Evolutionary conservation across 2,329 filamentous ascomycete species (phyloP).

Genomic region (Cytospora piceae): DNA sequence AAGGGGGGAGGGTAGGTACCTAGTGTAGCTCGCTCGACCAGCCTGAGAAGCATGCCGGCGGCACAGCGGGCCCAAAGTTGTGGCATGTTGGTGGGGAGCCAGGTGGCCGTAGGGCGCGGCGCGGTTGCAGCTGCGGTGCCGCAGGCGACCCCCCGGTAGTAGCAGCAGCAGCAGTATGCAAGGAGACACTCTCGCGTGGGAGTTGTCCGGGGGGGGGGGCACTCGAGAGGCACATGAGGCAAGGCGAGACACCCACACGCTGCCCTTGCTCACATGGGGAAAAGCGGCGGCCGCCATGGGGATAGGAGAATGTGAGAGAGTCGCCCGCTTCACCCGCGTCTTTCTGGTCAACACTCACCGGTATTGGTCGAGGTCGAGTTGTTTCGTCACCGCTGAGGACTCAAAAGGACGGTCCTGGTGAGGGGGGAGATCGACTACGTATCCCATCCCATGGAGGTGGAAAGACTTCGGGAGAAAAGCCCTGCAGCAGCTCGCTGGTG

Average conservation of each 20-base stretch:
- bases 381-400: not conserved
- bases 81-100: conserved; percentile 14
- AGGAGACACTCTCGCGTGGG: conserved; percentile 1
- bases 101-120: conserved; percentile 17
- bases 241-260: not conserved
- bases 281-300: not conserved
- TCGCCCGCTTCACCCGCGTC: not conserved
- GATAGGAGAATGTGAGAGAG: too few species aligned
- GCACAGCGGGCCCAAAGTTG: not conserved
- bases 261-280: not conserved
- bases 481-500: not conserved
- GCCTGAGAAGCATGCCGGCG: not conserved
- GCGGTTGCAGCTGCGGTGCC: not conserved
- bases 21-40: not conserved
- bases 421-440: not conserved
- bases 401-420: not conserved
- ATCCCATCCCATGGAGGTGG: not conserved
- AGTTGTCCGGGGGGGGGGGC: not conserved
- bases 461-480: not conserved
- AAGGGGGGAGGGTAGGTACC: not conserved
- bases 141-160: conserved; percentile 7
- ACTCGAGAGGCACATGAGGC: conserved; percentile 12
- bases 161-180: conserved; percentile 2
- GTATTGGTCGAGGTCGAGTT: not conserved
- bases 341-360: not conserved